Evolutionary conservation across 805 yeast genomes (phyloP), one percentile per base, ranked within the genome.

Genomic region (Dipodascus geniculatus): DNA sequence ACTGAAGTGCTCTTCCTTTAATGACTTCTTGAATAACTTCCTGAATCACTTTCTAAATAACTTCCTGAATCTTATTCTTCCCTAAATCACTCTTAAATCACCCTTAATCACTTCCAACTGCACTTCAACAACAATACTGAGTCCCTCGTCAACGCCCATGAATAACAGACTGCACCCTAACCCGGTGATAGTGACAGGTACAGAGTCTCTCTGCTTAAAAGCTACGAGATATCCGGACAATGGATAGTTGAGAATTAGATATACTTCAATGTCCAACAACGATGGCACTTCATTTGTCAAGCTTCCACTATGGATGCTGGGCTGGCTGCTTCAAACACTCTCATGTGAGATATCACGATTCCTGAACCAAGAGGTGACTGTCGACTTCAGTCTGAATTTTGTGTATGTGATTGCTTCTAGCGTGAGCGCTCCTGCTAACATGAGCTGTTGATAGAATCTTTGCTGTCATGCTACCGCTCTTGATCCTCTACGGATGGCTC

Each of bases 401-500:
- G 33, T 28, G 33, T 28, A 28, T 28, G 33, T 28, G 11, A 6
- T 11, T 6, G 33, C 11, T 28, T 11, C 6, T 28, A 6, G 6
- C 9, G 11, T 11, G 33, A 11, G 6, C 11, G 33, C 9, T 28
- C 9, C 9, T 28, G 33, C 33, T 28, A 28, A 28, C 33, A 6
- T 6, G 33, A 6, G 11, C 6, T n/a, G 9, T 28, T 28, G 33
- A 28, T 28, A 28, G 33, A 28, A 28, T 28, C 6, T 28, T 6
- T 28, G 11, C 33, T 6, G 33, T 28, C 9, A 6, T 28, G 33
- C 6, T 28, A 6, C 33, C 33, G 11, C 60, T 69, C 0, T 64
- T 71, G 0, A 54, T 73, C 1, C 63, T 72, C 20, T 76, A 76
- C 61, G 70, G 77, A 1, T 61, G 80, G 42, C 74, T 84, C 3